Base-by-base conservation (phyloP, 2,329 filamentous ascomycete species). In the Xenoacremonium recifei region DNA sequence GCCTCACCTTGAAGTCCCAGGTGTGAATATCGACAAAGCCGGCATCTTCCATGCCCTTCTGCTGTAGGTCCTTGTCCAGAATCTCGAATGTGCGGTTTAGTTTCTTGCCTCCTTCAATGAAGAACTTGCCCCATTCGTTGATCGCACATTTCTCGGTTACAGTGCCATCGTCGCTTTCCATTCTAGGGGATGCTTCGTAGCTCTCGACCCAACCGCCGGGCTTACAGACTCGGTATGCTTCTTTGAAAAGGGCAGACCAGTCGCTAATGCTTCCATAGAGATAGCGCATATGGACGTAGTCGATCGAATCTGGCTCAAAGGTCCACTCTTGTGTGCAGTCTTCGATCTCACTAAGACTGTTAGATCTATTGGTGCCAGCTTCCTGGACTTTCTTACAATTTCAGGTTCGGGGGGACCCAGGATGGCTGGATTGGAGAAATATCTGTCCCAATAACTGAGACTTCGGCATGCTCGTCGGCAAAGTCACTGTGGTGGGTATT, bases 251-350 rank as follows among this genome's bases (percentile, higher is more conserved):
- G 9, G 70, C 66, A 19, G 70, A 67, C 63, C 79, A 84, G 48
- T 82, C 79, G 4, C 66, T 61, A 39, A 84, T 74, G 42, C 73
- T 72, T 32, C 80, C 81, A 1, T 73, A 66, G 43, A 84, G 63
- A 47, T 77, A 69, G 21, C 77, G 73, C 9, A 77, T 75, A 53
- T 84, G 82, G 27, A 85, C 75, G 46, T 75, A 80, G 59, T 85
- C 80, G 51, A 82, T 79, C 6, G 68, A 61, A 35, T 48, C 37
- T 1, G 40, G 37, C 2, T 42, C 33, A 3, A 54, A 63, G 1
- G 60, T 63, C 61, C 61, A 64, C 15, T 55, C 27, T 45, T 59
- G 40, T 35, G 59, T 47, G 44, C 60, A 48, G 59, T 66, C 36
- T 63, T 67, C 51, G 16, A 54, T 54, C 3, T 54, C 51, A 0